Base-by-base conservation (phyloP, 768 basidiomycete genomes). In the Panaeolus papilionaceus region DNA sequence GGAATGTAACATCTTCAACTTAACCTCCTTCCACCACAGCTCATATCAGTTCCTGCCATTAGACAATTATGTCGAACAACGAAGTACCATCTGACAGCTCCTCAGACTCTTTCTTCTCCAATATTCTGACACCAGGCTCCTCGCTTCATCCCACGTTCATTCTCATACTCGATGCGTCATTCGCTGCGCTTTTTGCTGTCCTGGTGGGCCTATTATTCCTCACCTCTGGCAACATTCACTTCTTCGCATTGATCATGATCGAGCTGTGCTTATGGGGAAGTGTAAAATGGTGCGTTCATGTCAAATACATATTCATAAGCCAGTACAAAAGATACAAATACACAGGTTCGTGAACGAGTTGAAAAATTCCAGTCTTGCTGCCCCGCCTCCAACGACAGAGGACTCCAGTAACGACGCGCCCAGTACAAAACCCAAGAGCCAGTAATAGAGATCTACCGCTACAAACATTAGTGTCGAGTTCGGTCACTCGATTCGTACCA, bases 401-500 rank as follows among this genome's bases (percentile, higher is more conserved):
- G 39, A 45, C 8, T 61, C 23, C 62, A 44, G 37, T 20, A 20
- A 51, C 44, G 51, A 33, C 26, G 10, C 26, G 12, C 16, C 28
- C 26, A 58, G 33, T 33, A 33, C 26, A 33, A 58, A 58, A 16
- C 54, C 11, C 14, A 58, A 58, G 33, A 33, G 8, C 10, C 54
- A 58, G 33, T 58, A 58, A 16, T 14, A 28, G 47, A 23, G 11
- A 26, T 49, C 20, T 42, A 42, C 12, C 54, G 2, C 23, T 9
- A 10, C 5, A 20, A 28, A 20, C 23, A 51, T 83, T 71, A 90
- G 69, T 85, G 81, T 69, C 83, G 83, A 18, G 79, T 77, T 63
- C 82, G 86, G 66, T 90, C 88, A 71, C 82, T 88, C 65, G 87
- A 87, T 72, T 96, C 94, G 78, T 94, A 91, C 96, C 96, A 98